These are phyloP conservation scores for Aspergillus unguis DNA, from an alignment of 2,329 filamentous ascomycete species.

Conservation along the genomic window DNA sequence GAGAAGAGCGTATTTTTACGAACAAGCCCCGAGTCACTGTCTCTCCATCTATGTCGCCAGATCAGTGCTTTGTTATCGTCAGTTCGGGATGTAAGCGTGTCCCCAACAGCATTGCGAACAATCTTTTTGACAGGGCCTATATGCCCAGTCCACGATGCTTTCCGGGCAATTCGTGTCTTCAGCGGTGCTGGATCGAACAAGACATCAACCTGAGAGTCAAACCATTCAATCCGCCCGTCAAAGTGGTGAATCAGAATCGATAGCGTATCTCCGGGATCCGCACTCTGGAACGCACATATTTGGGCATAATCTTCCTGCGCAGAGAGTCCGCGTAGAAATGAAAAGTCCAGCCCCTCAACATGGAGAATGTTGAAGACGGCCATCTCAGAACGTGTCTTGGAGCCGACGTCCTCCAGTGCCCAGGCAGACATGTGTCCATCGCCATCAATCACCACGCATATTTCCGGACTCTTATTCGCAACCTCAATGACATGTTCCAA, in stretches of 20 bases:
- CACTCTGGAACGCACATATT: conserved; percentile 69
- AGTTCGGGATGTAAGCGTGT: conserved; percentile 77
- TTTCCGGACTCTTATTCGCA: conserved; percentile 78
- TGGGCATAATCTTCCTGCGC: conserved; percentile 59
- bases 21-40: conserved; percentile 54
- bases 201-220: conserved; percentile 72
- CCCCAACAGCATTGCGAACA: conserved; percentile 77
- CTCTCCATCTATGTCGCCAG: conserved; percentile 66
- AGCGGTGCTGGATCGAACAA: conserved; percentile 71
- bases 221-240: conserved; percentile 78
- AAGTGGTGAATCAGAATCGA: conserved; percentile 79
- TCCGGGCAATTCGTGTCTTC: conserved; percentile 57
- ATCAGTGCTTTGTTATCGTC: conserved; percentile 74
- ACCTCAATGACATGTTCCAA: conserved; percentile 82
- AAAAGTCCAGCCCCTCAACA: conserved; percentile 57
- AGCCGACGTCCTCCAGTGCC: conserved; percentile 83
- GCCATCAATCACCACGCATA: conserved; percentile 83
- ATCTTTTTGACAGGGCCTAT: conserved; percentile 77
- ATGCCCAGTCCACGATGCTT: conserved; percentile 78
- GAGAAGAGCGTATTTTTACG: conserved; percentile 67
- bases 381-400: conserved; percentile 61
- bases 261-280: conserved; percentile 59
- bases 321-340: conserved; percentile 31
- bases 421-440: conserved; percentile 84
- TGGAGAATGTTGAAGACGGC: conserved; percentile 85